phyloP scores from a whole-genome alignment of 768 basidiomycete genomes.

The Crepidotus variabilis region DNA sequence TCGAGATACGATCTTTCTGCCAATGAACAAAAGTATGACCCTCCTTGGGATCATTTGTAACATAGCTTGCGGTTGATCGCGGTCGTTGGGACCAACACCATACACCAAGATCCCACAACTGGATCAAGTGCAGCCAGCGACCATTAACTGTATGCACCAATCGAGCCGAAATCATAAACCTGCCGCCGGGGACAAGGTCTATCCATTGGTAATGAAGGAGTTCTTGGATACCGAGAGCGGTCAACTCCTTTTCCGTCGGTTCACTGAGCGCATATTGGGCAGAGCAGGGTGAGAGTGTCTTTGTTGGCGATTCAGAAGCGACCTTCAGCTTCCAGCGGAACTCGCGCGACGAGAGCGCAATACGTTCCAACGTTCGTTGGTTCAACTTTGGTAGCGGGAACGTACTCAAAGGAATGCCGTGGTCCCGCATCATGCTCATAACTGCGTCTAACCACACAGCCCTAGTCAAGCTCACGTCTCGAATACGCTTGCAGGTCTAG shows the following conservation, averaged over 20 bases:
- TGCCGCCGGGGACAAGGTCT: neutral
- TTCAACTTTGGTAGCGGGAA: neutral
- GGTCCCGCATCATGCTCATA: too few species aligned
- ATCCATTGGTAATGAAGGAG: neutral
- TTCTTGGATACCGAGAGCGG: neutral
- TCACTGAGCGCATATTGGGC: neutral
- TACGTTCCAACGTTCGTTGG: neutral
- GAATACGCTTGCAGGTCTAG: too few species aligned
- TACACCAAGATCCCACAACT: neutral
- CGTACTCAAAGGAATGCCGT: neutral
- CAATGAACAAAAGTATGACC: neutral
- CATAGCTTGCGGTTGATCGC: neutral
- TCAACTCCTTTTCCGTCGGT: neutral
- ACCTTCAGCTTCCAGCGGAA: neutral
- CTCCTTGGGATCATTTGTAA: neutral
- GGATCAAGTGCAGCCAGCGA: neutral
- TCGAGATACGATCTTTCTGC: neutral
- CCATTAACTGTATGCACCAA: neutral
- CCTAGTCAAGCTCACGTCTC: too few species aligned
- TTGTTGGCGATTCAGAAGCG: neutral
- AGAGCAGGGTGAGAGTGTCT: neutral
- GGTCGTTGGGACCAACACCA: neutral
- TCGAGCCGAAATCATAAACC: neutral
- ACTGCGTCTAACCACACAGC: too few species aligned
- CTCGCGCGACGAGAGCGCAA: neutral